Evolutionary conservation across 805 yeast genomes (phyloP).

Genomic region (Hanseniaspora jakobsenii): DNA sequence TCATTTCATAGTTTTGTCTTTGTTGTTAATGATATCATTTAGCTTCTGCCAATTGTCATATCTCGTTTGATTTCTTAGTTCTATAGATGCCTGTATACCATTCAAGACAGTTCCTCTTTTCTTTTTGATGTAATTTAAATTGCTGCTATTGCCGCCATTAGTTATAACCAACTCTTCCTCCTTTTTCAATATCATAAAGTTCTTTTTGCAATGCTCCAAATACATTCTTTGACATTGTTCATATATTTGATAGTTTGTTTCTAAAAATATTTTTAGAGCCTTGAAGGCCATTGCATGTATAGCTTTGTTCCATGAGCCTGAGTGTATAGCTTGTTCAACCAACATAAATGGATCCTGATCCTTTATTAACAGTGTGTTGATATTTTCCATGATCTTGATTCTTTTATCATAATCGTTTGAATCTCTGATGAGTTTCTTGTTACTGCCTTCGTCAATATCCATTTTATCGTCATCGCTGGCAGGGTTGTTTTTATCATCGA

Average conservation of each 20-base stretch:
- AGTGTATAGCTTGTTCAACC: conserved; percentile 32
- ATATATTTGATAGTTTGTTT: conserved; percentile 78
- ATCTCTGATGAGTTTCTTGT: conserved; percentile 10
- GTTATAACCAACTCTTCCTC: conserved; percentile 24
- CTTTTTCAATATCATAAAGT: conserved; percentile 48
- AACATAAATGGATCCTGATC: conserved; percentile 27
- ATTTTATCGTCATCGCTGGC: conserved; percentile 19
- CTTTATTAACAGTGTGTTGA: conserved; percentile 12
- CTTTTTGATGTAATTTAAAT: background rate
- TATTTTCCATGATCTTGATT: conserved; percentile 14
- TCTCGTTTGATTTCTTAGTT: conserved; percentile 14
- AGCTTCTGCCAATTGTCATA: conserved; percentile 56
- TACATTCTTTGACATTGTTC: conserved; percentile 86
- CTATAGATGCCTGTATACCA: conserved; percentile 16
- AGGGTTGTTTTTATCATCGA: conserved; percentile 22
- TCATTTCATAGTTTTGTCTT: conserved; percentile 19
- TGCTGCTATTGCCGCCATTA: background rate
- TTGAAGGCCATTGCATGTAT: conserved; percentile 83
- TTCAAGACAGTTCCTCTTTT: conserved; percentile 11
- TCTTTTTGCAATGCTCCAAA: conserved; percentile 66
- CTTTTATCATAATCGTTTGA: conserved; percentile 6
- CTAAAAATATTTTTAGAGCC: conserved; percentile 84
- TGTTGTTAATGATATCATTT: conserved; percentile 43
- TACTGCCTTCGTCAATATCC: conserved; percentile 19
- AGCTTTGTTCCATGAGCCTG: conserved; percentile 83